A percentile compares a stretch with the other conserved stretches of the same genome.
These are phyloP conservation scores for Bruguiera parviflora DNA, from an alignment of 345 rosid species.

Conservation along the genomic window DNA sequence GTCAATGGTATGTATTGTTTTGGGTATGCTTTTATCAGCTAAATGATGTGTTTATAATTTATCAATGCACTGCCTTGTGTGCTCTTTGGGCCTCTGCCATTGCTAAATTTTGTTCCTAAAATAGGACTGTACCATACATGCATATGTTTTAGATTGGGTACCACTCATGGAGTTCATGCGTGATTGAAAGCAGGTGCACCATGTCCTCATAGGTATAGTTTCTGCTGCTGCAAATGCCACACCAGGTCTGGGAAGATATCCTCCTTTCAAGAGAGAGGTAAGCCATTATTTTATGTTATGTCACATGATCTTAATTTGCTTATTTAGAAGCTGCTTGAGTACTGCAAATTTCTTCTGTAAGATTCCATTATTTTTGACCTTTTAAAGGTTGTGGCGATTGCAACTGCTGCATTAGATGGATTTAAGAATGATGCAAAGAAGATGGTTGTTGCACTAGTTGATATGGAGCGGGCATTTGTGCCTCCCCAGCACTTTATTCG, in stretches of 20 bases:
- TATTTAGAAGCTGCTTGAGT: background rate
- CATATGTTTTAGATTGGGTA: background rate
- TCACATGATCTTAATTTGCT: conserved; percentile 1
- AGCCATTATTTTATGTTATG: background rate
- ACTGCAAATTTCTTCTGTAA: background rate
- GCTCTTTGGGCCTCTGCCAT: too few relatives aligned
- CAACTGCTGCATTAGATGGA: conserved; percentile 83
- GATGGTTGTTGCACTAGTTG: conserved; percentile 96
- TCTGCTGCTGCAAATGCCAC: conserved; percentile 90
- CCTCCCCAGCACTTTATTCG: conserved; percentile 99
- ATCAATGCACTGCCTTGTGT: too few relatives aligned
- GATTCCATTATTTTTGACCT: conserved; percentile 4
- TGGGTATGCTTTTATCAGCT: too few relatives aligned
- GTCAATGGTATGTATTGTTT: too few relatives aligned
- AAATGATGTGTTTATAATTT: too few relatives aligned
- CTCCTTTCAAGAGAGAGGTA: conserved; percentile 98
- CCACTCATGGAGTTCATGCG: conserved; percentile 3
- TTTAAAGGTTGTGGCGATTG: conserved; percentile 83
- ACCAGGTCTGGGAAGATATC: conserved; percentile 97
- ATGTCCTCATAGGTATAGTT: conserved; percentile 82
- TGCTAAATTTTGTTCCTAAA: too few relatives aligned
- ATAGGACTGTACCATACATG: too few relatives aligned
- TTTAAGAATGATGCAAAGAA: conserved; percentile 91
- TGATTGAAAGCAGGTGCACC: conserved; percentile 67
- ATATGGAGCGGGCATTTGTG: conserved; percentile 99